Percentiles rank a stretch among this genome's conserved stretches.
phyloP scores from a whole-genome alignment of 352 stramenopile species.

The Plasmopara halstedii region DNA sequence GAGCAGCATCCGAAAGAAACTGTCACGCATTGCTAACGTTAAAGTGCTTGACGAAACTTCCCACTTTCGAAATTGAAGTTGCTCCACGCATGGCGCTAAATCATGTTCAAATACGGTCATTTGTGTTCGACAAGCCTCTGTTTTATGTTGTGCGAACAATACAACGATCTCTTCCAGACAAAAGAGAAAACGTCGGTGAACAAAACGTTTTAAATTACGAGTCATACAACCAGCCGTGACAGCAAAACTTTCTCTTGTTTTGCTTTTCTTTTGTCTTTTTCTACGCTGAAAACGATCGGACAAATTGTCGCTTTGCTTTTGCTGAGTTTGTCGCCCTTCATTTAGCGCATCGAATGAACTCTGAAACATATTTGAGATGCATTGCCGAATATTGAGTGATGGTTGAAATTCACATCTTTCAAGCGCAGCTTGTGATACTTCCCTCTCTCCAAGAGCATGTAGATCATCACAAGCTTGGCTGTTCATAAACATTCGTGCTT shows the following conservation, averaged over 20 bases:
- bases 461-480: slow-evolving; percentile 52
- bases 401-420: slow-evolving; percentile 11
- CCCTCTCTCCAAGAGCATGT: slow-evolving; percentile 43
- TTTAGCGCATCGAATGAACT: slow-evolving; percentile 51
- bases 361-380: slow-evolving; percentile 43
- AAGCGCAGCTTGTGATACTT: slow-evolving; percentile 10
- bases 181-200: slow-evolving; percentile 70
- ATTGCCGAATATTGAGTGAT: slow-evolving; percentile 40
- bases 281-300: slow-evolving; percentile 7
- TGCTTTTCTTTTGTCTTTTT: slow-evolving; percentile 27
- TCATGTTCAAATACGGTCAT: slow-evolving; percentile 43
- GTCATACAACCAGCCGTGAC: slow-evolving; percentile 17
- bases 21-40: slow-evolving; percentile 63
- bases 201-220: slow-evolving; percentile 46
- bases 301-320: slow-evolving; percentile 3
- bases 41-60: slow-evolving; percentile 57
- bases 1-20: slow-evolving; percentile 59
- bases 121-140: slow-evolving; percentile 39
- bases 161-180: slow-evolving; percentile 71
- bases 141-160: slow-evolving; percentile 67
- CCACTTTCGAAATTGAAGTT: slow-evolving; percentile 48
- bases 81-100: slow-evolving; percentile 42
- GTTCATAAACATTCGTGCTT: slow-evolving; percentile 54
- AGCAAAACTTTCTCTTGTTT: slow-evolving; percentile 6
- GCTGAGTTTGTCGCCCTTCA: slow-evolving; percentile 19